Percentiles rank a stretch among this genome's conserved stretches.
Evolutionary conservation across 495 filamentous ascomycete species (phyloP).

Genomic region (Aspergillus leporis): DNA sequence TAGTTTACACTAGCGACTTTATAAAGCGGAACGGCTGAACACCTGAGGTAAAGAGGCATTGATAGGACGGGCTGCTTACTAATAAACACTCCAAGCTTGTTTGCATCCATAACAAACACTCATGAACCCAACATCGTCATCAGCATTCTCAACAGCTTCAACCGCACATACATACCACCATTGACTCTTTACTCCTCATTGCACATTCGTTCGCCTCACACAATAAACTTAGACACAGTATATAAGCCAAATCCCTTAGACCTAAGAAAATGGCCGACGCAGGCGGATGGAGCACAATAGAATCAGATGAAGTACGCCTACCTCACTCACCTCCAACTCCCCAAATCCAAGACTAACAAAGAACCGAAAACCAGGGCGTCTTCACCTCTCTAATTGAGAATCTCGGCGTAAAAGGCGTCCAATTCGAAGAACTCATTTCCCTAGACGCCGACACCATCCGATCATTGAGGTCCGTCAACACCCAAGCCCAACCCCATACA

Average conservation of each 20-base stretch:
- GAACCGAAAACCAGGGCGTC: conserved; percentile 65
- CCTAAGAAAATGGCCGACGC: conserved; percentile 36
- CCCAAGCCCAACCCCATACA: background rate
- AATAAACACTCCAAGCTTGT: background rate
- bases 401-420: conserved; percentile 87
- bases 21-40: too few species aligned
- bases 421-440: conserved; percentile 95
- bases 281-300: conserved; percentile 76
- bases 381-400: conserved; percentile 93
- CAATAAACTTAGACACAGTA: background rate
- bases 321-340: background rate
- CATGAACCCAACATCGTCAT: background rate
- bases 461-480: conserved; percentile 52
- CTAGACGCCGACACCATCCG: conserved; percentile 81
- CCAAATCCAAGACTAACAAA: conserved; percentile 2
- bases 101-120: background rate
- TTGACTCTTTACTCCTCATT: background rate
- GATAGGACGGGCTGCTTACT: background rate
- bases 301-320: conserved; percentile 84
- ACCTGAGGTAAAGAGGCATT: too few species aligned
- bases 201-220: background rate
- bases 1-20: too few species aligned
- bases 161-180: background rate
- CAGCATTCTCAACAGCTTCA: background rate
- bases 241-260: background rate